Evolutionary conservation across 768 basidiomycete genomes (phyloP), one percentile per base, ranked within the genome.

Genomic region (Tephrocybe rancida): DNA sequence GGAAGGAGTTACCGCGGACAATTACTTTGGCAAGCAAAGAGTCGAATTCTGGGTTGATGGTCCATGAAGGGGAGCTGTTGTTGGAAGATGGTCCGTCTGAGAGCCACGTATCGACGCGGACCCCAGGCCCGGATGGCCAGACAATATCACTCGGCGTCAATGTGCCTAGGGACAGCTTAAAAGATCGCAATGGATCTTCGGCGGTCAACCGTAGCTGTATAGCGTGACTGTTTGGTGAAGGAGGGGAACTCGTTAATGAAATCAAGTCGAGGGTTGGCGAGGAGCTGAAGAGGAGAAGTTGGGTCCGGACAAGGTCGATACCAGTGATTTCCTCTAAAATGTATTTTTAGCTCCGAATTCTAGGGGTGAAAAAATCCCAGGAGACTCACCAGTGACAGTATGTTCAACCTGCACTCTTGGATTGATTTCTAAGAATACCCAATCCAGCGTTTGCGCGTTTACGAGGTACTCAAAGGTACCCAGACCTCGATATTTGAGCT

Each of bases 381-480:
- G 9, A 19, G 6, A 19, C n/a, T 41, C 9, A 41, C 89, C 90
- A 52, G 93, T 92, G 61, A 95, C 85, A 42, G 93, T 95, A 72
- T 95, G 93, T 67, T 95, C 93, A 67, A 95, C 93, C 68, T 95
- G 93, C 50, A 95, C 90, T 70, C 92, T 88, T 21, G 59, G 59
- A 37, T 60, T 60, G 25, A 60, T 60, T 35, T 60, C 59, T 41
- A 95, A 88, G 70, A 95, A 95, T 70, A 93, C 91, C 74, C 92
- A 90, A 57, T 88, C 74, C 56, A 82, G 81, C 62, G 81, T 79
- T 59, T 86, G 81, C 63, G 64, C 48, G 46, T 94, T 91, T 60
- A 94, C 84, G 56, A 95, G 77, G 77, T 90, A 95, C 73, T 95
- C 93, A 39, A 88, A 90, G 16, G 92, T 95, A 50, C 93, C 92